Evolutionary conservation across 164 flowering plant genomes (phyloP), one percentile per base, ranked within the genome.

Genomic region (Taxillus chinensis): DNA sequence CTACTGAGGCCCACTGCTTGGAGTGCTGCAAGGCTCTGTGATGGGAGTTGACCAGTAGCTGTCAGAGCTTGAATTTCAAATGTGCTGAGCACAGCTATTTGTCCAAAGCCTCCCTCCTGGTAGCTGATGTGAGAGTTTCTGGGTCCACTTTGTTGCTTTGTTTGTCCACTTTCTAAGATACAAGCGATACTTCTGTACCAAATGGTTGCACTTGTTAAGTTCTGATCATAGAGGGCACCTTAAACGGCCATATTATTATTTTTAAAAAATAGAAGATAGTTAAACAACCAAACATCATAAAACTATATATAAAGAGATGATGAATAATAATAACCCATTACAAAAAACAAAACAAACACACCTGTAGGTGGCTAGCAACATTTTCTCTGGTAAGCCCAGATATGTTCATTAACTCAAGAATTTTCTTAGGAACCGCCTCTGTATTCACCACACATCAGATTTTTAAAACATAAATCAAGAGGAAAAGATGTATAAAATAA

Each of bases 341-440:
- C 10, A 6, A 43, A 43, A 6, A 43, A 43, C 1, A 6, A 43
- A 43, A 6, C 46, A 43, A 43, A 50, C 57, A 16, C 76, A 92
- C 98, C 93, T 92, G 98, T 64, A 92, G 90, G 69, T 92, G 98
- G 75, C 97, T 90, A 2, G 98, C 98, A 65, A 93, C 98, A 77
- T 93, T 93, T 77, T 93, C 98, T 67, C 98, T 79, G 16, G 95
- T 90, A 13, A 93, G 85, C 15, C 97, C 97, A 16, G 90, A 89
- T 55, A 93, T 90, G 75, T 88, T 93, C 98, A 90, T 93, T 75
- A 88, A 66, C 78, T 93, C 97, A 68, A 93, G 74, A 67, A 93
- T 90, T 71, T 86, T 90, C 85, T 93, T 93, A 0, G 98, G 98
- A 73, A 90, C 97, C 69, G 96, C 98, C 80, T 93, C 98, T 93